These are phyloP conservation scores for Discostella pseudostelligera DNA, from an alignment of 108 stramenopile species.

Conservation along the genomic window DNA sequence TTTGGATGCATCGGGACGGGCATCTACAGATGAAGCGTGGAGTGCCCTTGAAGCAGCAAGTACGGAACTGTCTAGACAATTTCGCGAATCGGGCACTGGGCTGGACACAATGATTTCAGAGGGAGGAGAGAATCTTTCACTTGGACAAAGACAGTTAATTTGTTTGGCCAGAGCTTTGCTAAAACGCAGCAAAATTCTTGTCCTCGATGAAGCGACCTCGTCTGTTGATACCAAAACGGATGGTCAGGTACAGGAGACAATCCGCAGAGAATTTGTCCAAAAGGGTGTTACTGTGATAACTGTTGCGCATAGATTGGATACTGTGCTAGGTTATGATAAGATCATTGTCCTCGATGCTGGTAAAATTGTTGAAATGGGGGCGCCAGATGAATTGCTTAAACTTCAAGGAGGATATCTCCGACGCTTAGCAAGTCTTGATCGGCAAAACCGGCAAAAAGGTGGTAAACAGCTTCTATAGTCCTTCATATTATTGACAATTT, in stretches of 20 bases:
- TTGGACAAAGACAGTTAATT: constrained; percentile 89
- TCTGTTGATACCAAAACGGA: constrained; percentile 80
- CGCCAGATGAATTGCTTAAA: constrained; percentile 57
- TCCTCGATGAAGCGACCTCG: constrained; percentile 86
- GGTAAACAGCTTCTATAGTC: constrained; percentile 5
- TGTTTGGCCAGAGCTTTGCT: constrained; percentile 91
- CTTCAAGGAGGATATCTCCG: constrained; percentile 4
- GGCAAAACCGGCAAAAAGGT: constrained; percentile 10
- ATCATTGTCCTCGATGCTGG: constrained; percentile 92
- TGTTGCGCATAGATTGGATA: constrained; percentile 89
- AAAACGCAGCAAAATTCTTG: constrained; percentile 72
- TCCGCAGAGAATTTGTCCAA: constrained; percentile 73
- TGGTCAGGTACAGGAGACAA: constrained; percentile 69
- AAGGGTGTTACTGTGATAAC: constrained; percentile 85
- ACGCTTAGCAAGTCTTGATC: neutral
- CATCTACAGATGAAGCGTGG: constrained; percentile 71
- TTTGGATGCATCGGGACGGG: constrained; percentile 78
- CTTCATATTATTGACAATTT: neutral
- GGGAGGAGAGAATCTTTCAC: constrained; percentile 86
- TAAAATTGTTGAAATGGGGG: constrained; percentile 69
- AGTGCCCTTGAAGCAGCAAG: constrained; percentile 75
- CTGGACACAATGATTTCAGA: constrained; percentile 66
- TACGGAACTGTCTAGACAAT: constrained; percentile 63
- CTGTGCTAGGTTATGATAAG: constrained; percentile 87
- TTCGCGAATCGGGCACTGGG: constrained; percentile 37